Evolutionary conservation across 495 filamentous ascomycete genomes (phyloP).

Genomic region (Evansstolkia leycettana): DNA sequence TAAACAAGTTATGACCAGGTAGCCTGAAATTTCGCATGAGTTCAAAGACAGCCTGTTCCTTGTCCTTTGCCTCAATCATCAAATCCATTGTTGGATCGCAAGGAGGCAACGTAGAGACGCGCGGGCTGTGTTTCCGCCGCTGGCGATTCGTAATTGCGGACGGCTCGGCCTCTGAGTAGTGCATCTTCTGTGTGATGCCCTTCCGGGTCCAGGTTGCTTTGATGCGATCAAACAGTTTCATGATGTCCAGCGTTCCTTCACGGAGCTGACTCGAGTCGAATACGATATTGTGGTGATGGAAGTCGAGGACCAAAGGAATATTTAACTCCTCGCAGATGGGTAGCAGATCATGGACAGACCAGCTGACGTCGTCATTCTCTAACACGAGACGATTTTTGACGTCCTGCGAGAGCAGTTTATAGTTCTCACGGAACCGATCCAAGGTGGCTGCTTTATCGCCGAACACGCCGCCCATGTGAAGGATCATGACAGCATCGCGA

Average conservation of each 20-base stretch:
- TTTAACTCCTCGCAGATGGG: slow-evolving; percentile 87
- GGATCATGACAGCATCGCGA: slow-evolving; percentile 84
- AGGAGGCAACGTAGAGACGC: slow-evolving; percentile 68
- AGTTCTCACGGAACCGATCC: slow-evolving; percentile 71
- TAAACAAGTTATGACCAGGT: slow-evolving; percentile 60
- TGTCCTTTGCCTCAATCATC: slow-evolving; percentile 98
- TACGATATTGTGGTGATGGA: slow-evolving; percentile 90
- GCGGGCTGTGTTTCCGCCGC: slow-evolving; percentile 70
- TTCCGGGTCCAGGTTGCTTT: slow-evolving; percentile 77
- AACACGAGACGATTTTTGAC: slow-evolving; percentile 76
- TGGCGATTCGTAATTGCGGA: slow-evolving; percentile 64
- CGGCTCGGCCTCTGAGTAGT: slow-evolving; percentile 74
- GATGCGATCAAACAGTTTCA: slow-evolving; percentile 58
- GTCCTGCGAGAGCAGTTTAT: slow-evolving; percentile 46
- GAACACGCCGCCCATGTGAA: slow-evolving; percentile 89
- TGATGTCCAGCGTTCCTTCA: slow-evolving; percentile 79
- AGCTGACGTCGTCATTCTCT: slow-evolving; percentile 89
- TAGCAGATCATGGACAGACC: slow-evolving; percentile 82
- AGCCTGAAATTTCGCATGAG: slow-evolving; percentile 80
- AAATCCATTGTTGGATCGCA: slow-evolving; percentile 76
- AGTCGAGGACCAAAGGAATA: slow-evolving; percentile 89
- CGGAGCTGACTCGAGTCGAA: slow-evolving; percentile 61
- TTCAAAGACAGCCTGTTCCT: slow-evolving; percentile 94
- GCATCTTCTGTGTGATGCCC: slow-evolving; percentile 88
- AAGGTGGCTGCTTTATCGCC: slow-evolving; percentile 79